Conservation (phyloP, 352 stramenopile genomes). For the Globisporangium iwayamae region DNA sequence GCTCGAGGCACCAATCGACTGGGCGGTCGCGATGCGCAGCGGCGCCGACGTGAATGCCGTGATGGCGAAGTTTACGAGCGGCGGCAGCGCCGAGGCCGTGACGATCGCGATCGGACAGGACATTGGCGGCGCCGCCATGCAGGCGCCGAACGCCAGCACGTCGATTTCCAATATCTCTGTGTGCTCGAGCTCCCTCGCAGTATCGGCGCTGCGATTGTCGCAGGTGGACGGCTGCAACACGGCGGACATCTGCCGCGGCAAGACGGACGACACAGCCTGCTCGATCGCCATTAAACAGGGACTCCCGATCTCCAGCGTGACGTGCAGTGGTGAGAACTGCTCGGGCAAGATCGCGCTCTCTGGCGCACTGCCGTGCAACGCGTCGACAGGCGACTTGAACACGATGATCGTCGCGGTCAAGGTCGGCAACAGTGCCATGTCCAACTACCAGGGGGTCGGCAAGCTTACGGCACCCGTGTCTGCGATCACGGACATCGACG, state of each 20-base stretch:
- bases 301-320: slow-evolving; percentile 33
- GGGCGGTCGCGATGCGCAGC: slow-evolving; percentile 56
- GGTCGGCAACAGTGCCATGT: slow-evolving; percentile 45
- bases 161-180: slow-evolving; percentile 29
- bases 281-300: slow-evolving; percentile 32
- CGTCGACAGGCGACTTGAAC: slow-evolving; percentile 23
- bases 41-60: slow-evolving; percentile 37
- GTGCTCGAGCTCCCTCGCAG: slow-evolving; percentile 37
- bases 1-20: slow-evolving; percentile 55
- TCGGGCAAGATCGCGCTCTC: slow-evolving; percentile 42
- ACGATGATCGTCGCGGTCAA: slow-evolving; percentile 47
- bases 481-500: slow-evolving; percentile 33
- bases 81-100: slow-evolving; percentile 38
- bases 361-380: slow-evolving; percentile 45
- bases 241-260: slow-evolving; percentile 52
- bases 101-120: slow-evolving; percentile 40
- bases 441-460: slow-evolving; percentile 42
- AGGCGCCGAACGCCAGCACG: slow-evolving; percentile 9
- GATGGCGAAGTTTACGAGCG: slow-evolving; percentile 41
- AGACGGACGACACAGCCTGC: slow-evolving; percentile 39
- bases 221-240: slow-evolving; percentile 48
- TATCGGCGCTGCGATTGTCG: slow-evolving; percentile 58
- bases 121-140: slow-evolving; percentile 31
- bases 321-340: slow-evolving; percentile 42
- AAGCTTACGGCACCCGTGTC: slow-evolving; percentile 26